Conservation (phyloP, 2,329 filamentous ascomycete genomes). For the Metarhizium robertsii region DNA sequence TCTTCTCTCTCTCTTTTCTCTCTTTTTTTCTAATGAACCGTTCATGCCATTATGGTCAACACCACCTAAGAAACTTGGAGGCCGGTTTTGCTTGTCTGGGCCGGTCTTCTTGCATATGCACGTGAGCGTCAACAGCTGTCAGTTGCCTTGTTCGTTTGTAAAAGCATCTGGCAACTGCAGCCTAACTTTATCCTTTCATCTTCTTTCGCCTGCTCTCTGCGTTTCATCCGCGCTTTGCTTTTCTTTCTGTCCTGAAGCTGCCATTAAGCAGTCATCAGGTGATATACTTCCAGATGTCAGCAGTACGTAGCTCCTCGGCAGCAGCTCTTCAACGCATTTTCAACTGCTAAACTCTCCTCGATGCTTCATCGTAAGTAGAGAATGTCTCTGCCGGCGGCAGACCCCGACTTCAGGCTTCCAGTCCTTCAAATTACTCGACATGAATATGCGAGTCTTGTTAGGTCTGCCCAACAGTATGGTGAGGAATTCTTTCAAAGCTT, state of each 20-base stretch:
- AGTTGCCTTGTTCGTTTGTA: background rate
- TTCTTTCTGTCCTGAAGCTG: background rate
- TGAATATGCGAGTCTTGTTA: constrained; percentile 1
- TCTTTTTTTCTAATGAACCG: too few relatives aligned
- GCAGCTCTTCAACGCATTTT: background rate
- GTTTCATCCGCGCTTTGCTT: background rate
- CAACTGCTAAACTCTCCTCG: background rate
- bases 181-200: background rate
- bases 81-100: background rate
- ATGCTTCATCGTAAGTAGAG: background rate
- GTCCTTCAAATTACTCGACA: background rate
- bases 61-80: background rate
- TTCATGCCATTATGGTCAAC: too few relatives aligned
- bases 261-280: background rate
- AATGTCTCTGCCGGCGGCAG: background rate
- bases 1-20: too few relatives aligned
- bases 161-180: background rate
- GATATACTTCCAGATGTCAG: background rate
- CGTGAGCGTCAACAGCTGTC: constrained; percentile 1
- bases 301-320: background rate
- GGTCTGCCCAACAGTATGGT: constrained; percentile 1
- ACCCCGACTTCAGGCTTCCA: background rate
- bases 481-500: background rate
- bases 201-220: background rate
- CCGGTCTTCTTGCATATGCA: background rate